These are phyloP conservation scores for Rubia peregrina DNA, from an alignment of 305 asterid species.

Conservation along the genomic window DNA sequence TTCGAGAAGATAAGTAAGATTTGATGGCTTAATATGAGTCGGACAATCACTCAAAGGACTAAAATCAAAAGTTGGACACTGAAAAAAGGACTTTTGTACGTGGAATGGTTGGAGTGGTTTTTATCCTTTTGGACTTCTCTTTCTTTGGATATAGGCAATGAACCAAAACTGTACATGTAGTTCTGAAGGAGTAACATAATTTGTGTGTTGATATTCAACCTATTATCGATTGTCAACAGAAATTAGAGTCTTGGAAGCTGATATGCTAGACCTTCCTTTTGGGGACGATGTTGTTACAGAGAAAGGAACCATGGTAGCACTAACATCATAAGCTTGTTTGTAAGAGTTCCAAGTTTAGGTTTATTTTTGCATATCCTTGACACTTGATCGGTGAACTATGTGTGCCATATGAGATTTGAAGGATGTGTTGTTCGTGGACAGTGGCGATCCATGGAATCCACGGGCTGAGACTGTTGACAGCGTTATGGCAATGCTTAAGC, in stretches of 20 bases:
- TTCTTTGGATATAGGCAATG: background rate
- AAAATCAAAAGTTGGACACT: background rate
- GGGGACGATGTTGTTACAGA: slow-evolving; percentile 79
- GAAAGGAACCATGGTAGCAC: slow-evolving; percentile 95
- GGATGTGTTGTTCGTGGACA: slow-evolving; percentile 95
- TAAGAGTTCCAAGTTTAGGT: slow-evolving; percentile 2
- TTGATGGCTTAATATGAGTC: background rate
- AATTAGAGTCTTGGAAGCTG: slow-evolving; percentile 84
- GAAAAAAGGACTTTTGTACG: background rate
- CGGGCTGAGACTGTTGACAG: slow-evolving; percentile 53
- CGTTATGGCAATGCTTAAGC: slow-evolving; percentile 79
- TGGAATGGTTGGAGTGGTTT: background rate
- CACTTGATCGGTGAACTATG: slow-evolving; percentile 1
- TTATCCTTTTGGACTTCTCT: background rate
- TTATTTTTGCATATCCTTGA: background rate
- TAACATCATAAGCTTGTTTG: background rate
- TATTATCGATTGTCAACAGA: slow-evolving; percentile 37
- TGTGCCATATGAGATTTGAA: slow-evolving; percentile 29
- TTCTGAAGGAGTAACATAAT: background rate
- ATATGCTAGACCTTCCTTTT: slow-evolving; percentile 93
- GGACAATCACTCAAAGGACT: background rate
- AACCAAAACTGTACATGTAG: background rate
- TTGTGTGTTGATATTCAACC: slow-evolving; percentile 8
- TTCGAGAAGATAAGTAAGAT: background rate
- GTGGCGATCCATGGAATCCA: slow-evolving; percentile 99